Evolutionary conservation across 768 basidiomycete species (phyloP).

Genomic region (Astraeus odoratus): DNA sequence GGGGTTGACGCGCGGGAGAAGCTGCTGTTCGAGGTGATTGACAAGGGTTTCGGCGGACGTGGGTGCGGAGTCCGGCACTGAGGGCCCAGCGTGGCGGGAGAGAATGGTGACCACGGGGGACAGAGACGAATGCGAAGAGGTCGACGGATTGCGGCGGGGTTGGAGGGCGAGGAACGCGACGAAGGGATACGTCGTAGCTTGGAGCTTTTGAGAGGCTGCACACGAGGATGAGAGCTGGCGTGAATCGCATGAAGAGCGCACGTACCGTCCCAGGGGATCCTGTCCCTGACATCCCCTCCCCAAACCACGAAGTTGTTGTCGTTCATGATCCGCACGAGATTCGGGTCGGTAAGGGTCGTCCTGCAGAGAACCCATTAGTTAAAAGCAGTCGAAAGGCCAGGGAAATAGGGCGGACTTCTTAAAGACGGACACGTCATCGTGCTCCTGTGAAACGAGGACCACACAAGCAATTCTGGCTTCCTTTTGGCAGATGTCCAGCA

Average conservation of each 20-base stretch:
- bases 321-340: constrained; percentile 59
- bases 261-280: constrained; percentile 72
- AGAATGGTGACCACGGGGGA: constrained; percentile 67
- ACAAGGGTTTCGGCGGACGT: constrained; percentile 61
- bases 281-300: constrained; percentile 86
- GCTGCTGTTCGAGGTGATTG: constrained; percentile 58
- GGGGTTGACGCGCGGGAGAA: constrained; percentile 76
- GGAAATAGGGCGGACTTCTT: constrained; percentile 49
- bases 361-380: constrained; percentile 33
- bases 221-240: not conserved
- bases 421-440: constrained; percentile 84
- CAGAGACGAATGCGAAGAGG: constrained; percentile 30
- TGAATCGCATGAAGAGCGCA: constrained; percentile 1
- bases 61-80: constrained; percentile 39
- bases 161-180: constrained; percentile 89
- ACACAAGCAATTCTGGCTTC: constrained; percentile 74
- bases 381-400: not conserved
- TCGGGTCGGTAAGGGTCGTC: constrained; percentile 66
- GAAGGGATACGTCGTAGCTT: constrained; percentile 89
- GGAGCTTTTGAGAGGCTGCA: constrained; percentile 63
- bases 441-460: constrained; percentile 80
- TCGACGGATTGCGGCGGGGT: constrained; percentile 43
- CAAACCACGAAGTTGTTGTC: constrained; percentile 79
- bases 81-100: constrained; percentile 74
- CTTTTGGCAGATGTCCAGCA: constrained; percentile 60